A percentile compares a stretch with the other conserved stretches of the same genome.
Evolutionary conservation across 805 yeast genomes (phyloP).

Genomic region (Saccharomycopsis fibuligera): DNA sequence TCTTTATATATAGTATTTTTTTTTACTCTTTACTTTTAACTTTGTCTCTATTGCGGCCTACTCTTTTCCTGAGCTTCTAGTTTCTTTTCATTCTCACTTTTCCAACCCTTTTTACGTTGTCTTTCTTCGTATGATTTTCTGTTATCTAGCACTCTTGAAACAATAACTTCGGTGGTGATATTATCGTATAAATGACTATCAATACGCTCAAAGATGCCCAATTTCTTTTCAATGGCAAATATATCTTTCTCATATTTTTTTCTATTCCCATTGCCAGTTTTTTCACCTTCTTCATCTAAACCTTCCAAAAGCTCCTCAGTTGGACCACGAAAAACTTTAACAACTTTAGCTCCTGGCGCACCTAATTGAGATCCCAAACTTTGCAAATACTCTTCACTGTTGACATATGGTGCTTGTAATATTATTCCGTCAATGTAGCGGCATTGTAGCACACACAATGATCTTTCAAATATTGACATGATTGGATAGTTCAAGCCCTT

Average conservation of each 20-base stretch:
- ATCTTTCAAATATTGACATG: slow-evolving; percentile 82
- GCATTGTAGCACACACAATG: slow-evolving; percentile 85
- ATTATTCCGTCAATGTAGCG: slow-evolving; percentile 74
- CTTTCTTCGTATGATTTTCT: slow-evolving; percentile 74
- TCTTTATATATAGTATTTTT: background rate
- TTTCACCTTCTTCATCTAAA: too few species aligned
- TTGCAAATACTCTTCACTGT: slow-evolving; percentile 36
- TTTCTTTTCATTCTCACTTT: slow-evolving; percentile 1
- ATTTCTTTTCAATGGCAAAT: slow-evolving; percentile 32
- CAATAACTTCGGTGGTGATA: slow-evolving; percentile 65
- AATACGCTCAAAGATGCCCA: slow-evolving; percentile 35
- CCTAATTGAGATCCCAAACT: slow-evolving; percentile 27
- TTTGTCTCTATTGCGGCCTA: background rate
- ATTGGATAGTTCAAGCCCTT: slow-evolving; percentile 69
- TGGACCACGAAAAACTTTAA: slow-evolving; percentile 53
- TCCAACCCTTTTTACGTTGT: slow-evolving; percentile 82
- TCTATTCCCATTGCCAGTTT: background rate
- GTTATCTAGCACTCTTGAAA: slow-evolving; percentile 64
- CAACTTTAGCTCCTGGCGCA: slow-evolving; percentile 36
- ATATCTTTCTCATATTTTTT: too few species aligned
- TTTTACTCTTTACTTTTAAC: background rate
- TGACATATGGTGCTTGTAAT: slow-evolving; percentile 58
- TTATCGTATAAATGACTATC: slow-evolving; percentile 54
- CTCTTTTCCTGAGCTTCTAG: slow-evolving; percentile 2
- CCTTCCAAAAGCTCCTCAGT: slow-evolving; percentile 1